A percentile compares a stretch with the other conserved stretches of the same genome.
phyloP scores from a whole-genome alignment of 768 basidiomycete species.

The Panus rudis region DNA sequence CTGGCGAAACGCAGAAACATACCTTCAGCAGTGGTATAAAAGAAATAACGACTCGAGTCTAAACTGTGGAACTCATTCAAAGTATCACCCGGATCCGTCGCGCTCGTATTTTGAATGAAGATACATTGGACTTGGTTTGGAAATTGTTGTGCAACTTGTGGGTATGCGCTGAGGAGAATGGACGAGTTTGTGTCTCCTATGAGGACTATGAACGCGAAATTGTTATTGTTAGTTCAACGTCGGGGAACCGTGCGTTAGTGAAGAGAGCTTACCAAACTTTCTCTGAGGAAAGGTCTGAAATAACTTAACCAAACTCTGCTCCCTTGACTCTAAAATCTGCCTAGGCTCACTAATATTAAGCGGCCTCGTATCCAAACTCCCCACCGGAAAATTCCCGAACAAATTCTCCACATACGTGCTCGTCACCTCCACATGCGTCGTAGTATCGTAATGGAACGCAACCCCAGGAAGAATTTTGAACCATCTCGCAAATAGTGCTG shows the following conservation, averaged over 20 bases:
- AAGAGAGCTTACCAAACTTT: slow-evolving; percentile 18
- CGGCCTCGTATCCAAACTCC: slow-evolving; percentile 26
- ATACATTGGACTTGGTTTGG: slow-evolving; percentile 23
- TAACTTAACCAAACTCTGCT: slow-evolving; percentile 21
- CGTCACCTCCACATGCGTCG: slow-evolving; percentile 26
- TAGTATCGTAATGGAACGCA: slow-evolving; percentile 31
- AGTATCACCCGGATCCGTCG: slow-evolving; percentile 25
- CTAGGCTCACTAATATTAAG: slow-evolving; percentile 25
- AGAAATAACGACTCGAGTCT: slow-evolving; percentile 22
- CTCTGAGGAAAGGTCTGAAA: slow-evolving; percentile 27
- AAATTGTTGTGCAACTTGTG: slow-evolving; percentile 18
- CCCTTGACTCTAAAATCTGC: slow-evolving; percentile 20
- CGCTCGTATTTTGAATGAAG: slow-evolving; percentile 27
- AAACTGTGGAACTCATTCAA: slow-evolving; percentile 25
- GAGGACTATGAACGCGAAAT: slow-evolving; percentile 7
- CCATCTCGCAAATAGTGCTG: slow-evolving; percentile 24
- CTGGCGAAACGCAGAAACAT: background rate
- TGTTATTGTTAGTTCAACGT: too few relatives aligned
- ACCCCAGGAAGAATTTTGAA: slow-evolving; percentile 15
- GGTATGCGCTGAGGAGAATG: slow-evolving; percentile 19
- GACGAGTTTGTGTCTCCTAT: slow-evolving; percentile 18
- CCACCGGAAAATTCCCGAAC: slow-evolving; percentile 24
- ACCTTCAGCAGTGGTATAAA: slow-evolving; percentile 19
- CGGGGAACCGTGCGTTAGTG: background rate
- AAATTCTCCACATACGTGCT: slow-evolving; percentile 27